Evolutionary conservation across 495 filamentous ascomycete species (phyloP).

Genomic region (Penicillium taxi): DNA sequence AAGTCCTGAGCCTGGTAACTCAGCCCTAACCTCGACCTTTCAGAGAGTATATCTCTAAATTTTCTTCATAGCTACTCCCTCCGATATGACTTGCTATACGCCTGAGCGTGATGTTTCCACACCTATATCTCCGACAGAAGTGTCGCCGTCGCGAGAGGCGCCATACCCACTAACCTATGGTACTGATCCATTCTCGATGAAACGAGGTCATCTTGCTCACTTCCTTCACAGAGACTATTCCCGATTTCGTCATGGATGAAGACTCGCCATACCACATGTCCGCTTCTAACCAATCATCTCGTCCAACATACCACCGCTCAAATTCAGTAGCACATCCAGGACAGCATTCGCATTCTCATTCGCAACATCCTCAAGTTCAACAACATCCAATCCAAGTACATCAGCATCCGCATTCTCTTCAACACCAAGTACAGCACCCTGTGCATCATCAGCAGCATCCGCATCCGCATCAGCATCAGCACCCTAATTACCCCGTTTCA

Average conservation of each 20-base stretch:
- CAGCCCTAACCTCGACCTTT: too few species aligned
- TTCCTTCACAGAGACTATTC: constrained; percentile 11
- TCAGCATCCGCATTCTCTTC: constrained; percentile 2
- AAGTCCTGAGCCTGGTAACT: constrained; percentile 34
- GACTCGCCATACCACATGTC: constrained; percentile 9
- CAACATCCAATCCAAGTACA: too few species aligned
- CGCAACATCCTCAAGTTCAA: neutral
- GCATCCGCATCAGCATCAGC: neutral
- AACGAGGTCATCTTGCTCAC: constrained; percentile 1
- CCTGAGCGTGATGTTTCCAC: constrained; percentile 26
- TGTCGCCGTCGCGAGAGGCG: constrained; percentile 25
- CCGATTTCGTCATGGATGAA: constrained; percentile 22
- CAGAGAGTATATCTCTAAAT: too few species aligned
- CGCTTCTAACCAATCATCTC: constrained; percentile 11
- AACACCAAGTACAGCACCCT: neutral
- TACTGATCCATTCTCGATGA: constrained; percentile 2
- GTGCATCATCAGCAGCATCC: neutral
- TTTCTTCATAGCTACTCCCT: constrained; percentile 36
- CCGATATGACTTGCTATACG: constrained; percentile 38
- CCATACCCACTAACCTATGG: constrained; percentile 15
- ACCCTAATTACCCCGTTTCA: too few species aligned
- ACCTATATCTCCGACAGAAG: constrained; percentile 31
- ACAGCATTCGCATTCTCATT: neutral
- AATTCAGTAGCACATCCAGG: neutral
- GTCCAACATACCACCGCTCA: constrained; percentile 3